Evolutionary conservation across 2,329 filamentous ascomycete genomes (phyloP).

Genomic region (Penicillium sp.): DNA sequence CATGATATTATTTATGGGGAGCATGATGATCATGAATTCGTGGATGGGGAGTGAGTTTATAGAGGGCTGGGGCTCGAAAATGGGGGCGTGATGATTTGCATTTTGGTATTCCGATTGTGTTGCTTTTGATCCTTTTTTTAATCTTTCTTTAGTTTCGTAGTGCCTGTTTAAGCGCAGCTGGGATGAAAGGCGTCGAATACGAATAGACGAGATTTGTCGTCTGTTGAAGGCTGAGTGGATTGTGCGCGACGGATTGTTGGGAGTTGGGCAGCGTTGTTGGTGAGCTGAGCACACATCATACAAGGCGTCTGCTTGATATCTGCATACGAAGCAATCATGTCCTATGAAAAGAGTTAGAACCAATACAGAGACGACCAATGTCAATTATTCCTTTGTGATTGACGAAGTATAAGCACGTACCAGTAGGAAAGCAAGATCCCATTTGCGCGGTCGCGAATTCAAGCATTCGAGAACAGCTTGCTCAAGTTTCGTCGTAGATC

Average conservation of each 20-base stretch:
- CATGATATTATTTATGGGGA: conserved; percentile 27
- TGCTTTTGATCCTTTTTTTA: background rate
- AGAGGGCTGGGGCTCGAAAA: background rate
- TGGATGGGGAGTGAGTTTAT: background rate
- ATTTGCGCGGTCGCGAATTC: conserved; percentile 36
- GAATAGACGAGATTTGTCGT: conserved; percentile 12
- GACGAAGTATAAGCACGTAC: conserved; percentile 25
- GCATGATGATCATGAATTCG: conserved; percentile 8
- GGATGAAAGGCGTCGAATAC: conserved; percentile 39
- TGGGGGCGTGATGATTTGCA: background rate
- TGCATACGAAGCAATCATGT: conserved; percentile 45
- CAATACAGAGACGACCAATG: background rate
- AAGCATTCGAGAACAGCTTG: conserved; percentile 35
- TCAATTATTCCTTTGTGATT: background rate
- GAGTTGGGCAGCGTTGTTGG: conserved; percentile 40
- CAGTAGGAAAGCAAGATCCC: conserved; percentile 41
- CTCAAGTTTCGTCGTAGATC: conserved; percentile 35
- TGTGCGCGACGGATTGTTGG: conserved; percentile 38
- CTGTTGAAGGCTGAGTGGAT: conserved; percentile 12
- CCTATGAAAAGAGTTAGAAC: conserved; percentile 27
- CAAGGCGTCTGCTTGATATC: conserved; percentile 43
- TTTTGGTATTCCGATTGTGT: background rate
- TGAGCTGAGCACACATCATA: conserved; percentile 39
- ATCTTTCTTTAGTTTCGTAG: background rate
- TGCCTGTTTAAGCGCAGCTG: conserved; percentile 26